Evolutionary conservation across 2,329 filamentous ascomycete species (phyloP), one percentile per base, ranked within the genome.

Genomic region (Phialophora tarda): DNA sequence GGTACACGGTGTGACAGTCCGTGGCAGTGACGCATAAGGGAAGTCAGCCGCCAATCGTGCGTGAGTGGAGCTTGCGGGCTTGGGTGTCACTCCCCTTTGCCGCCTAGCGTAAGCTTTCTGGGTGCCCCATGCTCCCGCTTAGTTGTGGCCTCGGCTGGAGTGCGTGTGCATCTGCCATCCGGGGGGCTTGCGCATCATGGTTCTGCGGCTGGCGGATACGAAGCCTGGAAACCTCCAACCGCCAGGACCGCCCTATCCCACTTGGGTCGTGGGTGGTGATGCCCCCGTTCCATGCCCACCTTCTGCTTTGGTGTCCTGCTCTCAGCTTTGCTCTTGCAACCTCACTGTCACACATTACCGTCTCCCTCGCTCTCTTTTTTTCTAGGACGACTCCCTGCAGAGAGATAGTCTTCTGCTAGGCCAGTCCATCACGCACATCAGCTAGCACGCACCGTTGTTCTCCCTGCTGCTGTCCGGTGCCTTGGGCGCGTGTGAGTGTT

Each of bases 101-200:
- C 38, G 38, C 38, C 17, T 44, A 44, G 38, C 38, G 38, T 7
- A 44, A 44, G 38, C 38, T 44, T 44, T n/a, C 38, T 44, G 6
- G 38, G 38, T 44, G 38, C 38, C 38, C 38, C 38, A 44, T 44
- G 38, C 38, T 44, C 38, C 38, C 38, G 38, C 38, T 44, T 44
- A 44, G 14, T 7, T 44, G 6, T 17, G 32, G 32, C 12, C 38
- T 44, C 38, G 38, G 38, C 38, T 44, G 38, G 38, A 44, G 38
- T 44, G 38, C 38, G 38, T 44, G 38, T 44, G 38, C 17, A 44
- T 44, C 38, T 44, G 38, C 38, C 38, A 44, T 44, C 38, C 48
- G 48, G 48, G 44, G 30, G 48, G 48, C 48, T 23, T 51, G 48
- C 24, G 48, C 21, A 28, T 51, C 48, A 51, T 51, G 24, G 24